phyloP scores from a whole-genome alignment of 1,284 basidiomycete species.

The Cryptococcus floricola region DNA sequence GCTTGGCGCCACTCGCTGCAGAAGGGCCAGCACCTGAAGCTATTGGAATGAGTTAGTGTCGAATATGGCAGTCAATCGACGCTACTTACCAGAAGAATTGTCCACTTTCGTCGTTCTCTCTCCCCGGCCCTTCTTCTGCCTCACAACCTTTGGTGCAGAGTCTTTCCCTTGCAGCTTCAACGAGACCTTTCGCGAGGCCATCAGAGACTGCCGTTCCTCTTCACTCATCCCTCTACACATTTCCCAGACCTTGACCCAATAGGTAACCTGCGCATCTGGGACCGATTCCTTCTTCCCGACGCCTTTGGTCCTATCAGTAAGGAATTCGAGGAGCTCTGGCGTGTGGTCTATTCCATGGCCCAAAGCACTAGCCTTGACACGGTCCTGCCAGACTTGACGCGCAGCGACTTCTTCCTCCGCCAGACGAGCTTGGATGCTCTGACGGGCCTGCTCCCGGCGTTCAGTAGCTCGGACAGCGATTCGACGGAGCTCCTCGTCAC shows the following conservation, averaged over 20 bases:
- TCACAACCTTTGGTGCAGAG: neutral
- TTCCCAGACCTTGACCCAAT: slow-evolving; percentile 15
- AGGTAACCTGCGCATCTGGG: slow-evolving; percentile 16
- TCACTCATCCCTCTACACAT: slow-evolving; percentile 8
- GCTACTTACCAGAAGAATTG: neutral
- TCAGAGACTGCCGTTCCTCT: slow-evolving; percentile 2
- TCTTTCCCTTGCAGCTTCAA: neutral
- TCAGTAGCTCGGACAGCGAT: slow-evolving; percentile 3
- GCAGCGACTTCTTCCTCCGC: slow-evolving; percentile 22
- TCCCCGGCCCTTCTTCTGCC: neutral
- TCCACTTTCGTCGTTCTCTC: neutral
- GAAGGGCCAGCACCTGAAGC: neutral
- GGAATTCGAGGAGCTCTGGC: slow-evolving; percentile 24
- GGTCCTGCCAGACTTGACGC: slow-evolving; percentile 25
- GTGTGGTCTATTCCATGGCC: slow-evolving; percentile 16
- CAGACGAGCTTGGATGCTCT: slow-evolving; percentile 25
- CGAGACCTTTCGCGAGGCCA: slow-evolving; percentile 4
- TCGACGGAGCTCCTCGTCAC: slow-evolving; percentile 4
- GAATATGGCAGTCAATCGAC: neutral
- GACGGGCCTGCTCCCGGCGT: slow-evolving; percentile 10
- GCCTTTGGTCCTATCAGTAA: slow-evolving; percentile 17
- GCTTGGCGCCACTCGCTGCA: neutral
- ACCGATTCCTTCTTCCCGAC: slow-evolving; percentile 5
- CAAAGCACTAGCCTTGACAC: slow-evolving; percentile 21
- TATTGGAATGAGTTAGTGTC: neutral